Conservation (phyloP, 2,329 filamentous ascomycete species). For the Venturia nashicola region DNA sequence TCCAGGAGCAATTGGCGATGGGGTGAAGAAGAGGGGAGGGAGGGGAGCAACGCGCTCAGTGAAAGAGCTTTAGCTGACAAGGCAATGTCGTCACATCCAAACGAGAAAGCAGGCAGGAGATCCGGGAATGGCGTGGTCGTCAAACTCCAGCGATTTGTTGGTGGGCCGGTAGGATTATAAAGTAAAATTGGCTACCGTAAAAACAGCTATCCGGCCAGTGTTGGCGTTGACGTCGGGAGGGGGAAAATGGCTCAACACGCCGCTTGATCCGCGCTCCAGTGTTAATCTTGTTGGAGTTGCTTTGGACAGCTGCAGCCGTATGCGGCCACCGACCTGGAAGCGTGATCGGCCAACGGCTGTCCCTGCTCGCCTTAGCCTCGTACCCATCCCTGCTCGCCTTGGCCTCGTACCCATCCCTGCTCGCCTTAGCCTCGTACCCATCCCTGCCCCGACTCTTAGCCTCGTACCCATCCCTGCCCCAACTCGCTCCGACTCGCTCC, state of each 20-base stretch:
- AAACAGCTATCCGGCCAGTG: background rate
- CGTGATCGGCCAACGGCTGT: background rate
- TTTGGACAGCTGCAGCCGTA: background rate
- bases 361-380: background rate
- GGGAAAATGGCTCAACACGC: background rate
- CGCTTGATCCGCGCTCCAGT: slow-evolving; percentile 2
- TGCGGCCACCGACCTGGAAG: background rate
- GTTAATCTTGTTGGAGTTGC: background rate
- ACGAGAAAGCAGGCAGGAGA: background rate
- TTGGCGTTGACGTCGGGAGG: slow-evolving; percentile 3
- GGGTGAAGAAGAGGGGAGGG: background rate
- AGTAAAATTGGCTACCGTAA: background rate
- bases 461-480: background rate
- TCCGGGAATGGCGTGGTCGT: background rate
- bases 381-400: background rate
- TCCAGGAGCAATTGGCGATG: background rate
- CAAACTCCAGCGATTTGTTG: background rate
- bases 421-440: background rate
- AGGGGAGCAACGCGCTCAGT: background rate
- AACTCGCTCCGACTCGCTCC: background rate
- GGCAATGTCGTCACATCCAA: background rate
- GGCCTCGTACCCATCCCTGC: background rate
- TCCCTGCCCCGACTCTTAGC: background rate
- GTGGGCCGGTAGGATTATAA: background rate
- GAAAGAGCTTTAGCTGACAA: background rate